Conservation (phyloP, 2,329 filamentous ascomycete genomes). For the Ophiostoma triangulosporum region DNA sequence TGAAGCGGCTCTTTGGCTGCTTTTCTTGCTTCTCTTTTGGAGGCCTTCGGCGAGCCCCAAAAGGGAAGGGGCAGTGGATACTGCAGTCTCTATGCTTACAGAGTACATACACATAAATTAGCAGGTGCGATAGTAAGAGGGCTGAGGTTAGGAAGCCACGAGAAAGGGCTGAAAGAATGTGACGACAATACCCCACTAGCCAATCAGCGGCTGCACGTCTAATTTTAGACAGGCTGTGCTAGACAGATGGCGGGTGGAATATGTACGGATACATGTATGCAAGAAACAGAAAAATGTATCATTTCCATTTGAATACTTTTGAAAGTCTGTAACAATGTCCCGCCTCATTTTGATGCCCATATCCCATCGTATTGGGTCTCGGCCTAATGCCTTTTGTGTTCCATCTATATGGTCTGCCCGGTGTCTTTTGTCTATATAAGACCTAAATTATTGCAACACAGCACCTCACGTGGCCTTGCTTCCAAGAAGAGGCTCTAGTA, state of each 20-base stretch:
- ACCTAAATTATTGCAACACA: not conserved
- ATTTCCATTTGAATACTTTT: no score
- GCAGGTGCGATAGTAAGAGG: not conserved
- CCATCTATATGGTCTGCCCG: no score
- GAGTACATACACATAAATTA: not conserved
- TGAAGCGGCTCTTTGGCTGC: not conserved
- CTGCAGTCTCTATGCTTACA: not conserved
- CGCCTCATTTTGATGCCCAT: not conserved
- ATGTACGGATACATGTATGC: not conserved
- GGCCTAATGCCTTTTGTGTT: not conserved
- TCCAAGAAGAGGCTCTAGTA: constrained; percentile 41
- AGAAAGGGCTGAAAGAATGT: no score
- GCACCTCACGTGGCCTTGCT: not conserved
- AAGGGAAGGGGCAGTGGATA: not conserved
- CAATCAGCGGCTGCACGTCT: no score
- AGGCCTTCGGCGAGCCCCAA: constrained; percentile 3
- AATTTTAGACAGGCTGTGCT: constrained; percentile 8
- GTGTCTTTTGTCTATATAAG: no score
- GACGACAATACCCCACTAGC: no score
- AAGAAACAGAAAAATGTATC: not conserved
- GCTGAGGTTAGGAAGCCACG: no score
- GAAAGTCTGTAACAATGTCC: not conserved
- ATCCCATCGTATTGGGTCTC: not conserved
- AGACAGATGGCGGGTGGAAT: not conserved
- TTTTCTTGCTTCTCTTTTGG: not conserved